Percentiles rank a stretch among this genome's conserved stretches.
Evolutionary conservation across 75 land plant genomes (phyloP).

Genomic region (Sequoia sempervirens): DNA sequence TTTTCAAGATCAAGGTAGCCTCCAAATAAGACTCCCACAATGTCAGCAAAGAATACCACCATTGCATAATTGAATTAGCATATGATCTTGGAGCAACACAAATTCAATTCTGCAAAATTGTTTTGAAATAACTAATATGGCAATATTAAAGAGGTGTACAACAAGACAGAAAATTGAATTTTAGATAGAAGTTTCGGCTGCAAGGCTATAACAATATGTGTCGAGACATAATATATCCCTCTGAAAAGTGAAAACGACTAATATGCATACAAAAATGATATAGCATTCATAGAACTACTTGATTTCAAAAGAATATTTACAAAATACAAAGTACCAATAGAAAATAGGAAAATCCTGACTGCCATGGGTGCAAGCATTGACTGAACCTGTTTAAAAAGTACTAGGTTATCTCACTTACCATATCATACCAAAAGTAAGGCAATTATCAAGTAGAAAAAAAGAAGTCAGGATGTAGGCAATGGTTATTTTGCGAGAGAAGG

Average conservation of each 20-base stretch:
- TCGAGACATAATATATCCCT: not conserved
- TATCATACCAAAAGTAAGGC: not conserved
- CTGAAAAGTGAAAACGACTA: not conserved
- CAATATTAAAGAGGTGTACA: not conserved
- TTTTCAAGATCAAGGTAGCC: not conserved
- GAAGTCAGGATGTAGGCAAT: not conserved
- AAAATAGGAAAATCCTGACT: not conserved
- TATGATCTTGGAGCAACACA: not conserved
- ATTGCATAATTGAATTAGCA: not conserved
- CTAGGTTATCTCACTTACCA: not conserved
- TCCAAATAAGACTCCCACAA: not conserved
- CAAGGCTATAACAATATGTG: not conserved
- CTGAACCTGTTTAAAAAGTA: not conserved
- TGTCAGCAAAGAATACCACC: not conserved
- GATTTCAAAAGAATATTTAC: not conserved
- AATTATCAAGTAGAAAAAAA: not conserved
- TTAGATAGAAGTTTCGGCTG: not conserved
- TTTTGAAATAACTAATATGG: not conserved
- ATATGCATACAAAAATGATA: not conserved
- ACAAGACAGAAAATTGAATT: not conserved
- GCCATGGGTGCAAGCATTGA: not conserved
- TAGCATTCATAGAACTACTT: not conserved
- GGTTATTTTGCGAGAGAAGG: not conserved
- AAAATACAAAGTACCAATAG: not conserved
- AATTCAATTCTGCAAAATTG: not conserved